Base-by-base conservation (phyloP, 495 filamentous ascomycete species). In the Penicillium flavigenum region DNA sequence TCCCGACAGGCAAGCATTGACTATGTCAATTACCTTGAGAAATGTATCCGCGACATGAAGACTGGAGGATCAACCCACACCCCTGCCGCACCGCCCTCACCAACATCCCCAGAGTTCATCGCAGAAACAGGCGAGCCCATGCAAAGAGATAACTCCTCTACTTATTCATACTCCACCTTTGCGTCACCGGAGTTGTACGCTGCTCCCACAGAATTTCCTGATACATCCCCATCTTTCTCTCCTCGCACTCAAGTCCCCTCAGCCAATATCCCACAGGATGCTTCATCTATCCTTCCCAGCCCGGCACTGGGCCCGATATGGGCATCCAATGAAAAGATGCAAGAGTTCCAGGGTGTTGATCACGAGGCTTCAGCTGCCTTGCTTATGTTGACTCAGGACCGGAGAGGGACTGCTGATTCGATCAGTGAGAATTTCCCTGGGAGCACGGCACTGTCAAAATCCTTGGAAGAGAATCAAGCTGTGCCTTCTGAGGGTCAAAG, bases 21-120 rank as follows among this genome's bases (percentile, higher is more conserved):
- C 63, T 98, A 98, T 66, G 86, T 97, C 56, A 89, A 89, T 57
- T 98, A 98, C 64, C 83, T 98, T 2, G 90, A 98, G 66, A 84
- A 88, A 69, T 98, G 94, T 68, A 86, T 98, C 22, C 69, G 79
- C 14, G 88, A 94, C 60, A 76, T 98, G 32, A 92, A 96, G 65
- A 84, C 78, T 8, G 83, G 79, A n/a, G 72, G 66, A 34, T 62
- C 64, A 41, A 54, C 63, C 34, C 56, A 62, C 34, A 53, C 57
- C 1, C 27, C 54, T 0, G 45, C 27, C 12, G 41, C 53, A n/a
- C 63, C 68, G 17, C 66, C 71, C 14, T 76, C 74, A 9, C 73
- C 76, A 51, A 69, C 72, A 55, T 75, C 71, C 7, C 70, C 75
- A 5, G 68, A 73, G 42, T 64, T 74, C 59, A 47, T 74, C 29